Evolutionary conservation across 257 asterid genomes (phyloP), one percentile per base, ranked within the genome.

Genomic region (Osmanthus fragrans): DNA sequence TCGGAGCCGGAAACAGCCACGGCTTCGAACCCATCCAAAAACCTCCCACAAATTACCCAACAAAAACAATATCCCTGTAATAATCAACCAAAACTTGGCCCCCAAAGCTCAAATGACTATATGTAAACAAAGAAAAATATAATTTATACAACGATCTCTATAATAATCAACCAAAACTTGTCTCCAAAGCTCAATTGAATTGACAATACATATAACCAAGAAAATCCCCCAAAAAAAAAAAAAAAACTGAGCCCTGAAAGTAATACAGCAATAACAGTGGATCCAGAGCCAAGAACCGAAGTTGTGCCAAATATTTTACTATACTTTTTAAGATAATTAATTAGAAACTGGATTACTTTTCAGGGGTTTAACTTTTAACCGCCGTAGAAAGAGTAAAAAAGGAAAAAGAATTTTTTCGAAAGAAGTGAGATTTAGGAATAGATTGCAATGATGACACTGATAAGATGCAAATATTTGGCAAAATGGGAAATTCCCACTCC

Each of bases 21-120:
- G 88, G 88, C 86, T 86, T 86, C 80, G 90, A 80, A 58, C 83
- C 86, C 88, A 85, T 83, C 84, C 76, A 70, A 77, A 29, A 63
- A 27, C 34, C 15, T 5, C 25, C 29, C 63, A 71, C 15, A 71
- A 30, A 71, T 45, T 42, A 23, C 21, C 47, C 36, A 19, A 13
- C 29, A 70, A 70, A 21, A 23, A 58, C 8, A 56, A 56, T 5
- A 2, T n/a, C 21, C 29, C 32, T n/a, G 39, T 36, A 19, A 70
- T 19, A n/a, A 34, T 68, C 18, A 37, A 37, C 25, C 16, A 70
- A 2, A 8, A 70, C n/a, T 3, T 34, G 18, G 19, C 18, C 54
- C n/a, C 56, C n/a, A 7, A 21, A 58, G 21, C 64, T 71, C 64
- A 71, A 71, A 71, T 45, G 63, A 42, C 33, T 25, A 16, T 21